A percentile compares a stretch with the other conserved stretches of the same genome.
Evolutionary conservation across 495 filamentous ascomycete species (phyloP).

Genomic region (Haplographium delicatum): DNA sequence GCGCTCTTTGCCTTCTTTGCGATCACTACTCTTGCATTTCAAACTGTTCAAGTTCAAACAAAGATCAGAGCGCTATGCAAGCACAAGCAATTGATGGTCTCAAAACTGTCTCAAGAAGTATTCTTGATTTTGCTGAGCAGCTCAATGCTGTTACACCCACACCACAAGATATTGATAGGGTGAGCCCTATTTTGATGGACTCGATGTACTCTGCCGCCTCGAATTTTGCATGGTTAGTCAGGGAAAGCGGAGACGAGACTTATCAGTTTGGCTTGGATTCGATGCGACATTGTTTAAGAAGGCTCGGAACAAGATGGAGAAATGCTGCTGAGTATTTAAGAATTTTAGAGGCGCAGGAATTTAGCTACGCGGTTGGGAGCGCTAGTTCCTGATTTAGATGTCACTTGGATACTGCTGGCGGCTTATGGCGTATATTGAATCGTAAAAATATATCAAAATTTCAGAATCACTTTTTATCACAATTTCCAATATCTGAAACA

Average conservation of each 20-base stretch:
- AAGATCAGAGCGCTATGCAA: constrained; percentile 16
- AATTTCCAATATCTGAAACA: too few relatives aligned
- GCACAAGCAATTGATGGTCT: constrained; percentile 26
- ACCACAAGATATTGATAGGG: constrained; percentile 16
- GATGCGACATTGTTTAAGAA: constrained; percentile 25
- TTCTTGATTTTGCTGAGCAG: constrained; percentile 20
- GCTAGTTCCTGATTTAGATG: too few relatives aligned
- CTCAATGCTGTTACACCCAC: constrained; percentile 8
- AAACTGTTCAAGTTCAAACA: not conserved
- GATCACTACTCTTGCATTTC: constrained; percentile 21
- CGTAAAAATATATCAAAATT: too few relatives aligned
- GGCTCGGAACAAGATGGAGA: constrained; percentile 30
- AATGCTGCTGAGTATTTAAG: constrained; percentile 29
- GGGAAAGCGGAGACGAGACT: constrained; percentile 22
- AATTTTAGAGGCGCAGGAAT: constrained; percentile 29
- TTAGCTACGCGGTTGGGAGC: constrained; percentile 21
- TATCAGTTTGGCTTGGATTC: constrained; percentile 25
- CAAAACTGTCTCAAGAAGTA: constrained; percentile 19
- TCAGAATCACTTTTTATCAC: too few relatives aligned
- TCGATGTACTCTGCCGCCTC: constrained; percentile 31
- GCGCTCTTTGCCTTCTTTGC: constrained; percentile 22
- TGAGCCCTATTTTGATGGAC: constrained; percentile 32
- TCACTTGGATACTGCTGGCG: too few relatives aligned
- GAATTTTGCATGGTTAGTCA: constrained; percentile 34
- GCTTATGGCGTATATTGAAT: too few relatives aligned